Base-by-base conservation (phyloP, 83 land plant species). In the Isoetes engelmannii region DNA sequence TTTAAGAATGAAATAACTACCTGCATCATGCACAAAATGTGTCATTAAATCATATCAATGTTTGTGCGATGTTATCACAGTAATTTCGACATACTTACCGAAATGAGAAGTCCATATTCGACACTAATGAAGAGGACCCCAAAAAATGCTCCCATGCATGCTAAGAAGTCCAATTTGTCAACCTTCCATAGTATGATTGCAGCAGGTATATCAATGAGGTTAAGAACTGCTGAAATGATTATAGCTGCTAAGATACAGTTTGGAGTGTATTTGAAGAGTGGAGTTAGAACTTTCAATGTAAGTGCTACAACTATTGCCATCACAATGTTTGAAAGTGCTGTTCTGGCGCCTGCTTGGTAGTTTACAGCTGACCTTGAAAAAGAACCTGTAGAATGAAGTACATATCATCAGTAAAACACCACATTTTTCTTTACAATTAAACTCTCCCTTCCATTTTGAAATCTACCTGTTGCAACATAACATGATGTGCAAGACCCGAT, bases 261-360 rank as follows among this genome's bases (percentile, higher is more conserved):
- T 28, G 91, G 91, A 47, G 91, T 87, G 81, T 85, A 87, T 41
- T 82, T 75, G 74, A 87, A 85, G 48, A 87, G 65, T 0, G 89
- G 89, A 6, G 89, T 87, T 12, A 87, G 63, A 75, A 87, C 82
- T 6, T 82, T 64, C 56, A 87, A 69, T 18, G 84, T 79, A 61
- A 87, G 21, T 88, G 85, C 85, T 45, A 87, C 89, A 4, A 83
- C 91, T 3, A 72, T 53, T 17, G 91, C 80, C 91, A 87, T 87
- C 48, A 87, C 82, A 8, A 87, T 72, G 79, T 87, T 87, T 6
- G 91, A 87, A 41, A 80, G 73, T 48, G 89, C 84, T 0, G 91
- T 85, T 67, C 83, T 82, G 78, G 89, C 85, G 50, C 91, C 91
- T 20, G 91, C 88, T 53, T 85, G 84, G 80, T 57, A 84, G 80